Base-by-base conservation (phyloP, 208 protist species). In the Angomonas deanei region DNA sequence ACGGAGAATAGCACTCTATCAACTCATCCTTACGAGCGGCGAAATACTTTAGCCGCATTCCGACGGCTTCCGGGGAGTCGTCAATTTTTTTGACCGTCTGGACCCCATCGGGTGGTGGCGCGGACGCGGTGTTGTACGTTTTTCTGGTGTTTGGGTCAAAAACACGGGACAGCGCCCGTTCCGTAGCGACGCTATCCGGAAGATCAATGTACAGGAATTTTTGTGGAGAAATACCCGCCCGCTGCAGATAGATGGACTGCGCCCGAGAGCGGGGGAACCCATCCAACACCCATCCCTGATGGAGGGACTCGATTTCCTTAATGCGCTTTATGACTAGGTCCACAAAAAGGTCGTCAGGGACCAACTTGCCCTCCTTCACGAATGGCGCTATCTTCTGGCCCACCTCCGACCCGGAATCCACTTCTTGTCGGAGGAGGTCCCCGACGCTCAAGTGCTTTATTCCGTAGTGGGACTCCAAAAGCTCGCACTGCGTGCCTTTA, bases 401-500 rank as follows among this genome's bases (percentile, higher is more conserved):
- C 53, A 32, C 82, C 58, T 78, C 75, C 8, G 86, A 84, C 6
- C 73, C 64, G 0, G 48, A 59, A 10, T 53, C 34, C 1, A 86
- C 77, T 17, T 80, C 76, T 4, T 48, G 60, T 26, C 73, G 75
- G 31, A 97, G 80, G 0, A 95, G 46, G 52, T 96, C 84, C 23
- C 90, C 81, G 1, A 92, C 86, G 21, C 68, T 72, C 28, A 98
- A 73, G 68, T 97, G 92, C 24, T 84, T 49, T 0, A 95, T 55
- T 24, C 76, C 76, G 67, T 93, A 97, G n/a, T 86, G 69, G 27
- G 91, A 67, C 11, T 85, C 86, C 19, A 98, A 70, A 24, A 66
- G 50, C 3, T 78, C 74, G 5, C 79, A 89, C 62, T 97, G 85
- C 8, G 94, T 98, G 3, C 86, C 93, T 63, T 98, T 98, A 26